Percentiles rank a stretch among this genome's conserved stretches.
Conservation (phyloP, 306 rosid species). For the Castanea crenata region DNA sequence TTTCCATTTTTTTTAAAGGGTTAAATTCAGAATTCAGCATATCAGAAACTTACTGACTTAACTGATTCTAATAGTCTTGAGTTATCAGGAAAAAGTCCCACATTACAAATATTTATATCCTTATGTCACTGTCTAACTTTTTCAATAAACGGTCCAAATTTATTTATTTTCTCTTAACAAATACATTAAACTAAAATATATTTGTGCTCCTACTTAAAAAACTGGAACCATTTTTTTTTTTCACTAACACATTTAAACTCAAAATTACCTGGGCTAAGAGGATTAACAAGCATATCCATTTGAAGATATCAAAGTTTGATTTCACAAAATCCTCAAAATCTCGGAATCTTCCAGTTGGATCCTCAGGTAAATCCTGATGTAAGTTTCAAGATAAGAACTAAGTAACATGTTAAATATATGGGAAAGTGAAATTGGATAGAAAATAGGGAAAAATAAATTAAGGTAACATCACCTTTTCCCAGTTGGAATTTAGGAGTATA, state of each 20-base stretch:
- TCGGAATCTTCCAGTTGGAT: constrained; percentile 31
- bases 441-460: neutral
- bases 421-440: neutral
- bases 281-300: constrained; percentile 29
- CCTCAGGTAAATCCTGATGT: constrained; percentile 38
- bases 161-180: no score
- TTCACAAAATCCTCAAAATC: constrained; percentile 36
- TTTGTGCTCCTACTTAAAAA: neutral
- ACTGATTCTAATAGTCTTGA: no score
- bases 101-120: no score
- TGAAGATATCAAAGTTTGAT: constrained; percentile 29
- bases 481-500: constrained; percentile 33
- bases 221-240: neutral
- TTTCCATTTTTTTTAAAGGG: no score
- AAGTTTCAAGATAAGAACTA: neutral
- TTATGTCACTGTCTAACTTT: no score
- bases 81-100: no score
- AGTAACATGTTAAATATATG: neutral
- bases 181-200: no score
- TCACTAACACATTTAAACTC: no score
- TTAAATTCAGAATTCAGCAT: no score
- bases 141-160: no score
- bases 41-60: no score
- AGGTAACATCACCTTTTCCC: constrained; percentile 37
- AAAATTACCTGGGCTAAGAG: constrained; percentile 34